Conservation (phyloP, 768 basidiomycete species). For the Lepiota venenata region DNA sequence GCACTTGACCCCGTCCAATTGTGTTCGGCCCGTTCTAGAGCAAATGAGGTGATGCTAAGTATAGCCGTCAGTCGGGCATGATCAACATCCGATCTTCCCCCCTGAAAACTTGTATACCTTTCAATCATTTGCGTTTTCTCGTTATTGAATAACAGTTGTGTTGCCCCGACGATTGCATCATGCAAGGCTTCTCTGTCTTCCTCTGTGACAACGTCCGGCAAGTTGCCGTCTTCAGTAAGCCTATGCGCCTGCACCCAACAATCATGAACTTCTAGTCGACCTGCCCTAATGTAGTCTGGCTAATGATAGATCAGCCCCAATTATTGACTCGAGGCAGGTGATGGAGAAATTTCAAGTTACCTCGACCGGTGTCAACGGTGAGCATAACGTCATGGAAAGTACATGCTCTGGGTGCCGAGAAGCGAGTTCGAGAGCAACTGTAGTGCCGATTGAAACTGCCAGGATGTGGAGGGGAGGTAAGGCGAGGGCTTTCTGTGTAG, state of each 20-base stretch:
- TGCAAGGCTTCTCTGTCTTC: constrained; percentile 11
- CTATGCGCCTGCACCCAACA: constrained; percentile 20
- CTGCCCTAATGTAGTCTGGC: constrained; percentile 25
- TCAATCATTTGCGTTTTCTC: constrained; percentile 11
- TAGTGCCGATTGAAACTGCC: constrained; percentile 30
- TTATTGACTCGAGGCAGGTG: no score
- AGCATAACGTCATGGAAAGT: constrained; percentile 33
- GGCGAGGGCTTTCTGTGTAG: constrained; percentile 28
- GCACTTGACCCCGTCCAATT: constrained; percentile 17
- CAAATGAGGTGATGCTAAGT: constrained; percentile 12
- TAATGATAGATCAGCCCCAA: constrained; percentile 8
- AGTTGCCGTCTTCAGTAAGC: background rate
- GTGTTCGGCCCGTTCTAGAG: constrained; percentile 8
- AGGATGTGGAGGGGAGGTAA: constrained; percentile 34
- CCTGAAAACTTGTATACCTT: constrained; percentile 13
- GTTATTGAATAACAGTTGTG: constrained; percentile 22
- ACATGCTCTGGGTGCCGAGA: constrained; percentile 26
- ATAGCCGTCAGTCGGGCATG: background rate
- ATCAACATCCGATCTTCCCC: background rate
- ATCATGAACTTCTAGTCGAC: constrained; percentile 24
- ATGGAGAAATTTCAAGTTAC: constrained; percentile 16
- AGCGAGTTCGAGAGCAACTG: constrained; percentile 30
- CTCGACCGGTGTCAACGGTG: constrained; percentile 30
- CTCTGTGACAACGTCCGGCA: constrained; percentile 1
- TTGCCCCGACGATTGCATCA: constrained; percentile 19